Evolutionary conservation across 1,284 basidiomycete genomes (phyloP).

Genomic region (Xerocomus minutiporus): DNA sequence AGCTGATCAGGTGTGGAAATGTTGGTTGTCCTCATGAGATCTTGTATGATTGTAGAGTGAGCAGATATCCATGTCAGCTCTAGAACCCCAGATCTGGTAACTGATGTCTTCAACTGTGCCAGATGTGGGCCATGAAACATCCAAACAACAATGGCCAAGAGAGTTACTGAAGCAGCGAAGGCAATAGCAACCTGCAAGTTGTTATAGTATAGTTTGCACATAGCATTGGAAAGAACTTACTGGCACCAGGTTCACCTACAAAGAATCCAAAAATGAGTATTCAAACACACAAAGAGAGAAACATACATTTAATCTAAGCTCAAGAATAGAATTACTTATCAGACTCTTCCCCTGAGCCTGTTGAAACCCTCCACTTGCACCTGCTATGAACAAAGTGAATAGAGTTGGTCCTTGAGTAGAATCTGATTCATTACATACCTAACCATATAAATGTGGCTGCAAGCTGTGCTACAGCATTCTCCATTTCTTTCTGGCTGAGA

Average conservation of each 20-base stretch:
- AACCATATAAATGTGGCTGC: constrained; percentile 14
- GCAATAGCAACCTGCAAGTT: constrained; percentile 2
- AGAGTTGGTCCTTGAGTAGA: background rate
- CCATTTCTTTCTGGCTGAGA: background rate
- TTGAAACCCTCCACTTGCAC: constrained; percentile 9
- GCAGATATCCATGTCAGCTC: constrained; percentile 1
- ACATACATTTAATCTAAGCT: constrained; percentile 15
- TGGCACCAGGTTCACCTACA: constrained; percentile 2
- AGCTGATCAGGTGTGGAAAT: background rate
- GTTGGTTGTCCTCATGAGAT: background rate
- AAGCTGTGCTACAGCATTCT: constrained; percentile 7
- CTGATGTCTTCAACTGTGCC: background rate
- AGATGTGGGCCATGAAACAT: background rate
- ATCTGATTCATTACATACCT: constrained; percentile 5
- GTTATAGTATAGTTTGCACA: background rate
- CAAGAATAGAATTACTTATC: background rate
- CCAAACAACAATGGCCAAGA: background rate
- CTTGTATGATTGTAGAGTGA: background rate
- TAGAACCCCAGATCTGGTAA: background rate
- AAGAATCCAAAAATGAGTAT: background rate
- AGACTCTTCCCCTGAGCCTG: background rate
- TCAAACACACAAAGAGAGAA: background rate
- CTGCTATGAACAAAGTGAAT: background rate
- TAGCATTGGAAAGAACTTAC: background rate
- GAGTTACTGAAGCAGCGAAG: background rate